Percentiles rank a stretch among this genome's conserved stretches.
These are phyloP conservation scores for Lepiota venenata DNA, from an alignment of 768 basidiomycete species.

Conservation along the genomic window DNA sequence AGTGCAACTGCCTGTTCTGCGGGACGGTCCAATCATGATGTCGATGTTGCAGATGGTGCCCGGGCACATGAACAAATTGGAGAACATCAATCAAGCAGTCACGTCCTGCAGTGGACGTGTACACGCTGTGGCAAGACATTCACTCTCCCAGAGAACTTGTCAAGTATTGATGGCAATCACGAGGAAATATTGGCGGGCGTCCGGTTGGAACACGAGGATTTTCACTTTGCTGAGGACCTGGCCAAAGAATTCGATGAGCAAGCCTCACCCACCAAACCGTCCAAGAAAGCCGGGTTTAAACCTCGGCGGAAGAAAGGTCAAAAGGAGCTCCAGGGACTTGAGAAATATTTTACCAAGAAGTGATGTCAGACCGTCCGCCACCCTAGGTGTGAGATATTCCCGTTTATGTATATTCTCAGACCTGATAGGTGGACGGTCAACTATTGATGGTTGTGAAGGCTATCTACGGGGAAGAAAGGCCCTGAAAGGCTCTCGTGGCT, in stretches of 20 bases:
- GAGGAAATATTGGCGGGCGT: constrained; percentile 37
- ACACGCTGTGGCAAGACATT: constrained; percentile 52
- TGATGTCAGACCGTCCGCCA: constrained; percentile 13
- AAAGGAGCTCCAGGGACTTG: constrained; percentile 32
- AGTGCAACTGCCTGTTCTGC: background rate
- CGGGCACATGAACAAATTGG: constrained; percentile 11
- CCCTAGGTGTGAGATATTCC: background rate
- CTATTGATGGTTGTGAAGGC: constrained; percentile 3
- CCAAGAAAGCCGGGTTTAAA: constrained; percentile 14
- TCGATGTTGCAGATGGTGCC: background rate
- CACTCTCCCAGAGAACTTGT: constrained; percentile 22
- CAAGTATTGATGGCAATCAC: constrained; percentile 24
- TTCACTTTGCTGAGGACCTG: constrained; percentile 82
- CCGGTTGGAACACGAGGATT: constrained; percentile 80
- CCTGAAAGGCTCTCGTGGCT: background rate
- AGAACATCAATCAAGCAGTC: background rate
- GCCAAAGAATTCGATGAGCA: constrained; percentile 36
- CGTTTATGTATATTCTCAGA: background rate
- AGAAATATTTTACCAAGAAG: constrained; percentile 36
- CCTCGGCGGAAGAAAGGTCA: constrained; percentile 26
- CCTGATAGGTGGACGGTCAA: background rate
- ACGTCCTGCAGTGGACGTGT: constrained; percentile 47
- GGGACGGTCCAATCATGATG: background rate
- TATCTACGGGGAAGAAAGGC: background rate
- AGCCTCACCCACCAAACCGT: constrained; percentile 13